phyloP scores from a whole-genome alignment of 805 yeast genomes.

The Lachancea fermentati region DNA sequence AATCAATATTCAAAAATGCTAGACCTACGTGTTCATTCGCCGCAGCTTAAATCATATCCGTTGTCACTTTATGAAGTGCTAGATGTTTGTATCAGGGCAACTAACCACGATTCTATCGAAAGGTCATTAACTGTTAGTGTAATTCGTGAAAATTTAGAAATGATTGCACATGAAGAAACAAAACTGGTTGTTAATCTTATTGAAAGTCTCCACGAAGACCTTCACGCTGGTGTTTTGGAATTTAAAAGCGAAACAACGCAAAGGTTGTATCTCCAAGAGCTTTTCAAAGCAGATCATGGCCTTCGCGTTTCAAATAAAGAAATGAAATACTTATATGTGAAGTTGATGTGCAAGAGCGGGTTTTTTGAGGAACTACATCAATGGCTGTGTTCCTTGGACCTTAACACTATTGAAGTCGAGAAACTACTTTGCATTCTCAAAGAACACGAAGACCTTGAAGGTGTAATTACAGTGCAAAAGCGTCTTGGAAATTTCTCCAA shows the following conservation, averaged over 20 bases:
- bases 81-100: constrained; percentile 5
- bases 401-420: constrained; percentile 12
- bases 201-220: constrained; percentile 15
- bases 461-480: constrained; percentile 16
- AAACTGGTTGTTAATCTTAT: constrained; percentile 9
- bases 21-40: constrained; percentile 8
- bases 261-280: constrained; percentile 17
- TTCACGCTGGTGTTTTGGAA: constrained; percentile 16
- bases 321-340: constrained; percentile 14
- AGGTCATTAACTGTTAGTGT: constrained; percentile 8
- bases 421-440: constrained; percentile 11
- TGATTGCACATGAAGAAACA: constrained; percentile 7
- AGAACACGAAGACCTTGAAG: constrained; percentile 14
- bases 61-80: constrained; percentile 1
- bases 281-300: constrained; percentile 8
- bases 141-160: constrained; percentile 14
- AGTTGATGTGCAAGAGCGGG: constrained; percentile 15
- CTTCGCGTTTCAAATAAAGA: not conserved
- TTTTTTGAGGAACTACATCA: constrained; percentile 7
- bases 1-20: constrained; percentile 15
- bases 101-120: constrained; percentile 8
- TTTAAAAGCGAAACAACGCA: constrained; percentile 7
- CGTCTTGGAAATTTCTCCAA: constrained; percentile 14
- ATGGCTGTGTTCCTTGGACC: constrained; percentile 16
- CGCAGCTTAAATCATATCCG: constrained; percentile 1